Evolutionary conservation across 2,329 filamentous ascomycete genomes (phyloP).

Genomic region (Diaporthe nobilis): DNA sequence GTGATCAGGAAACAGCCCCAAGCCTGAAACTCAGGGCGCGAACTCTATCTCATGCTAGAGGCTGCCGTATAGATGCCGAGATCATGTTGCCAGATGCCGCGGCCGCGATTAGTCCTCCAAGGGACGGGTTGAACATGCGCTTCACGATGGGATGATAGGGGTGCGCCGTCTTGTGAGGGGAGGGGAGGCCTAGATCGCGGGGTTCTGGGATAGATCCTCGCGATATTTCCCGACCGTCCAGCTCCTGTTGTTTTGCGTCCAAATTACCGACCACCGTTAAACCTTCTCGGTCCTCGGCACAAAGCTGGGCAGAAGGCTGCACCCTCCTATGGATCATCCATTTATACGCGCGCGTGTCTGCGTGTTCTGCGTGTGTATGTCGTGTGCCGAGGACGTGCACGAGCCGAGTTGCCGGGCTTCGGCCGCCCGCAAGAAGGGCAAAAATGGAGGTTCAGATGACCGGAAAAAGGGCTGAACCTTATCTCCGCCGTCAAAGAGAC

Average conservation of each 20-base stretch:
- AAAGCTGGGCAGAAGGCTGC: slow-evolving; percentile 3
- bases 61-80: slow-evolving; percentile 8
- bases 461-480: slow-evolving; percentile 27
- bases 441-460: slow-evolving; percentile 21
- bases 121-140: neutral
- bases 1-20: neutral
- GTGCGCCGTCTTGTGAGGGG: neutral
- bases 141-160: slow-evolving; percentile 5
- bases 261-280: no score
- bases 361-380: neutral
- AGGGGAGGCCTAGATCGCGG: neutral
- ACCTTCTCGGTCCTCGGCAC: slow-evolving; percentile 26
- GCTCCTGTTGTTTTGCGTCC: neutral
- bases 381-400: slow-evolving; percentile 12
- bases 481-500: neutral
- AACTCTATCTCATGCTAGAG: slow-evolving; percentile 5
- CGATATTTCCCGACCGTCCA: slow-evolving; percentile 23
- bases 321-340: neutral
- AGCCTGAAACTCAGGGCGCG: slow-evolving; percentile 5
- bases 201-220: neutral
- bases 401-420: slow-evolving; percentile 29
- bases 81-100: slow-evolving; percentile 7
- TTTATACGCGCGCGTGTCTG: slow-evolving; percentile 14
- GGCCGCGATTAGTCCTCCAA: slow-evolving; percentile 1
- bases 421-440: neutral